Evolutionary conservation across 331 rosid genomes (phyloP).

Genomic region (Acacia concinna): DNA sequence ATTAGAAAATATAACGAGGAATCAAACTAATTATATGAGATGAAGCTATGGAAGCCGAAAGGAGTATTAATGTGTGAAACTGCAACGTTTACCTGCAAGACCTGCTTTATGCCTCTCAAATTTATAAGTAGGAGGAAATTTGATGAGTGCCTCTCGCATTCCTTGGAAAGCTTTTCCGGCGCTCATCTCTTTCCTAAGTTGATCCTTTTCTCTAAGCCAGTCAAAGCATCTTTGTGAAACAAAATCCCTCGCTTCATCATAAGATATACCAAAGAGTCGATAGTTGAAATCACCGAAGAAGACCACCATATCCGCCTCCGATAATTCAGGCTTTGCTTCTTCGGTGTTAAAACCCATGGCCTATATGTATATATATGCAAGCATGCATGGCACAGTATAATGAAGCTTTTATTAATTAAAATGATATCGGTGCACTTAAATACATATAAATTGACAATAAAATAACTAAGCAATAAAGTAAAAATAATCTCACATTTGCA

Average conservation of each 20-base stretch:
- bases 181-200: constrained; percentile 95
- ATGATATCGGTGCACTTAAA: constrained; percentile 29
- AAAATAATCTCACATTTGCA: constrained; percentile 45
- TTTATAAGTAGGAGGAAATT: constrained; percentile 97
- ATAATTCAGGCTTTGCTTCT: constrained; percentile 86
- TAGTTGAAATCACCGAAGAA: constrained; percentile 95
- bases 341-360: constrained; percentile 51
- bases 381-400: constrained; percentile 20
- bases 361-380: constrained; percentile 35
- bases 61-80: not conserved
- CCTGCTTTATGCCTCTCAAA: constrained; percentile 89
- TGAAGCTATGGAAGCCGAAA: not conserved
- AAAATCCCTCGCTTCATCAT: constrained; percentile 17
- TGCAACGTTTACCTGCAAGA: constrained; percentile 64
- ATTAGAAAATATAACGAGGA: not conserved
- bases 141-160: constrained; percentile 91
- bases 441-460: not conserved
- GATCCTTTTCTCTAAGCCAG: constrained; percentile 32
- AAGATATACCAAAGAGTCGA: constrained; percentile 35
- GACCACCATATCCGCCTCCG: constrained; percentile 93
- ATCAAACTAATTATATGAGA: not conserved
- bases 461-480: not conserved
- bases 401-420: constrained; percentile 23
- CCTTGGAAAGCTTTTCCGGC: constrained; percentile 96
- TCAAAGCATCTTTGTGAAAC: constrained; percentile 22